Base-by-base conservation (phyloP, 164 flowering plant species). In the Nymphaea thermarum region DNA sequence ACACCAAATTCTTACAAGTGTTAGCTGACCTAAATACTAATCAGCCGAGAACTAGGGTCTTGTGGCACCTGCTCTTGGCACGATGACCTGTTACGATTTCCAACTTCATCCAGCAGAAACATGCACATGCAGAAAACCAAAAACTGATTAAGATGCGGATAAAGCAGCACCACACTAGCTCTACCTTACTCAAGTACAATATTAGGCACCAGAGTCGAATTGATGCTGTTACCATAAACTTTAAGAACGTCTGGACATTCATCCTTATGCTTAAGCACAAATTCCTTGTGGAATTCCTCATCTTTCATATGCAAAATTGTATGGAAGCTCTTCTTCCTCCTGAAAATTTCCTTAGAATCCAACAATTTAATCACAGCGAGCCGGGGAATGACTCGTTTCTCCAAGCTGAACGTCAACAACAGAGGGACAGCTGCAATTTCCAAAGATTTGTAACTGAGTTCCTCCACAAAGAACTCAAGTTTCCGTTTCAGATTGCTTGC, bases 391-490 rank as follows among this genome's bases (percentile, higher is more conserved):
- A 51, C 57, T 51, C 57, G 57, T 51, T 51, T 51, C 57, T 51
- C 57, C 57, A 51, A 51, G 57, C 57, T 51, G 14, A 2, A 51
- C 57, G 14, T 51, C 57, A 51, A 51, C 57, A 8, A 8, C 8
- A 51, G 3, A 2, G 57, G 57, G 14, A 51, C 57, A 8, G 57
- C 57, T 51, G 57, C 57, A 10, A 51, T 2, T 51, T 51, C 12
- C 8, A 15, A 51, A 51, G 57, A 15, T 8, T 51, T 51, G 57
- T 8, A 51, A 5, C 63, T 60, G 6, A 69, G 66, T 44, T 66
- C 63, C 6, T 45, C 64, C 65, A 73, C 3, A 3, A 41, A 69
- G 64, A 72, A 64, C 4, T 64, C 60, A 63, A 68, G 43, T 12
- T 7, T n/a, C 6, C 43, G 59, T 43, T 61, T 51, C 16, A 69